A percentile compares a stretch with the other conserved stretches of the same genome.
These are phyloP conservation scores for Basipetospora sp. DNA, from an alignment of 2,329 filamentous ascomycete genomes.

Conservation along the genomic window DNA sequence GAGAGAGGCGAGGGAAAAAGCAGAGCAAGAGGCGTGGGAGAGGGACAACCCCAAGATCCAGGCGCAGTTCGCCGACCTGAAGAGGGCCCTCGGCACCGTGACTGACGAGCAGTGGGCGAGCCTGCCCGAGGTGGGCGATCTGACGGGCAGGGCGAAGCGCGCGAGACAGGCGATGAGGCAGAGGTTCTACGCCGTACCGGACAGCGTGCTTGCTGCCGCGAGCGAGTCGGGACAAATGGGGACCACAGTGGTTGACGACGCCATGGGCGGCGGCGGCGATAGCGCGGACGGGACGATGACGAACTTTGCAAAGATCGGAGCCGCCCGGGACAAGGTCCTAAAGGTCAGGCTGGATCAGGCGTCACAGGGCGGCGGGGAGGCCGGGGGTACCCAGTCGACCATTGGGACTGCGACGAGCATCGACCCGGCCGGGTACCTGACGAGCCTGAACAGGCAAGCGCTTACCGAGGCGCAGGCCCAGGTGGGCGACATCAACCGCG, in stretches of 20 bases:
- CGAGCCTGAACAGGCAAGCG: constrained; percentile 71
- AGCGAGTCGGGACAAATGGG: constrained; percentile 68
- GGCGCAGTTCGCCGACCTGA: constrained; percentile 91
- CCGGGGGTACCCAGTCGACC: constrained; percentile 44
- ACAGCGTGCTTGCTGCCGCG: constrained; percentile 83
- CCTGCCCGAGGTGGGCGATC: constrained; percentile 85
- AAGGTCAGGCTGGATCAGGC: constrained; percentile 88
- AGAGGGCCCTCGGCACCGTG: constrained; percentile 73
- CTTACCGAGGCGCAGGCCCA: constrained; percentile 65
- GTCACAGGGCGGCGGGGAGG: constrained; percentile 50
- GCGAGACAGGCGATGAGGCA: constrained; percentile 69
- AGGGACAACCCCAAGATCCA: constrained; percentile 95
- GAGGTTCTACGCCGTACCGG: constrained; percentile 88
- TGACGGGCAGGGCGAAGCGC: constrained; percentile 85
- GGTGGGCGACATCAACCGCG: constrained; percentile 89
- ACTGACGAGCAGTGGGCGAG: constrained; percentile 94
- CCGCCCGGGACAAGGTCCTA: constrained; percentile 86
- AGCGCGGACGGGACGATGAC: constrained; percentile 77
- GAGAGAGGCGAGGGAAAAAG: constrained; percentile 87
- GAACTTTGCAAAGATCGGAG: constrained; percentile 94
- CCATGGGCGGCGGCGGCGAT: constrained; percentile 29
- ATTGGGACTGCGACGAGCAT: constrained; percentile 78
- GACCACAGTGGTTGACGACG: constrained; percentile 77
- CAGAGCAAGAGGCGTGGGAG: constrained; percentile 90
- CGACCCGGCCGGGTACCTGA: constrained; percentile 90